Conservation (phyloP, 1,284 basidiomycete species). For the Sparassis latifolia region DNA sequence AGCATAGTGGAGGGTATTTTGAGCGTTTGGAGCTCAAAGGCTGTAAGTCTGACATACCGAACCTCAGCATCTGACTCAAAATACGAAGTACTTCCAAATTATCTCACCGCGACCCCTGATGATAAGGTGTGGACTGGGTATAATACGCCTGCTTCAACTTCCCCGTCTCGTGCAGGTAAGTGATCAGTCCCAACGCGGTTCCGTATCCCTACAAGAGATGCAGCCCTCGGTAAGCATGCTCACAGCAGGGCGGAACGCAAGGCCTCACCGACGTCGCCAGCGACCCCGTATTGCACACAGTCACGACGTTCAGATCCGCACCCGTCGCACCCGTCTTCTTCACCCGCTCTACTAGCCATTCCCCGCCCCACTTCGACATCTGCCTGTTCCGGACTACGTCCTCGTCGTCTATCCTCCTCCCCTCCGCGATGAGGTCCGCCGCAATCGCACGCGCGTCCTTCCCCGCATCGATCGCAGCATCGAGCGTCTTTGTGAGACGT, state of each 20-base stretch:
- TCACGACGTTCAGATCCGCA: slow-evolving; percentile 69
- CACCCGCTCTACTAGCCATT: slow-evolving; percentile 69
- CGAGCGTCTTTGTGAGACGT: slow-evolving; percentile 51
- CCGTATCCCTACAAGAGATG: slow-evolving; percentile 69
- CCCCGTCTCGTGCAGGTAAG: slow-evolving; percentile 73
- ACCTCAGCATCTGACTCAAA: background rate
- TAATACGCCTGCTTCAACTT: slow-evolving; percentile 79
- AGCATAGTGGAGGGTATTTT: slow-evolving; percentile 87
- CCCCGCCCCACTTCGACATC: slow-evolving; percentile 79
- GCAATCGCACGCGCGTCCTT: slow-evolving; percentile 46
- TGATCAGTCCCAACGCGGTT: slow-evolving; percentile 90
- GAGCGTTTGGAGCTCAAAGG: slow-evolving; percentile 79
- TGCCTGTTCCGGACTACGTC: slow-evolving; percentile 78
- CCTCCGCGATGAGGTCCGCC: slow-evolving; percentile 56
- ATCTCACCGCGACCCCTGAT: slow-evolving; percentile 78
- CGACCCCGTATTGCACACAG: slow-evolving; percentile 94
- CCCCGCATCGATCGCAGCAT: slow-evolving; percentile 30
- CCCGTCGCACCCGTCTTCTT: slow-evolving; percentile 41
- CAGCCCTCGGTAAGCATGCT: background rate
- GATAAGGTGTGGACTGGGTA: slow-evolving; percentile 90
- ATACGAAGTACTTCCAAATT: background rate
- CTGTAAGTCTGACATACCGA: slow-evolving; percentile 58
- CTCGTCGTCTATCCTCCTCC: slow-evolving; percentile 66
- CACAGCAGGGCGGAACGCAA: slow-evolving; percentile 20
- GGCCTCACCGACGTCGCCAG: slow-evolving; percentile 75